Percentiles rank a stretch among this genome's conserved stretches.
Evolutionary conservation across 345 rosid species (phyloP).

Genomic region (Eucalyptus victrix): DNA sequence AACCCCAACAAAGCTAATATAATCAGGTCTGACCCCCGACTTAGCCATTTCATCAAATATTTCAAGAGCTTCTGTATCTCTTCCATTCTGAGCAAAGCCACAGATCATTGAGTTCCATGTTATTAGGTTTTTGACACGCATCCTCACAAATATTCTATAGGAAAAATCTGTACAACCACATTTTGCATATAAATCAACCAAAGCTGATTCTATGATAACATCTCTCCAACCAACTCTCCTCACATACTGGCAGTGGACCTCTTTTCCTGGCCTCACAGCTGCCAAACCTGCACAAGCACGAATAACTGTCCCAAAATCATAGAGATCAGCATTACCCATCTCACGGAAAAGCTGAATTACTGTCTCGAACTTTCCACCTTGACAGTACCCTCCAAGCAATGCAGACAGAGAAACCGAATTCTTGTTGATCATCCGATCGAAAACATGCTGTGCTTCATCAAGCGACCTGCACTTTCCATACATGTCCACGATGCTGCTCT

Average conservation of each 20-base stretch:
- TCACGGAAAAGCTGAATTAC: conserved; percentile 52
- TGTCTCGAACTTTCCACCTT: conserved; percentile 45
- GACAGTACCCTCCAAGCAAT: conserved; percentile 75
- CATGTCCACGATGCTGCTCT: conserved; percentile 90
- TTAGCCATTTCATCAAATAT: conserved; percentile 48
- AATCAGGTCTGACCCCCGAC: conserved; percentile 57
- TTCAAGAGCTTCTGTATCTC: conserved; percentile 48
- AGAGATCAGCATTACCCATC: conserved; percentile 44
- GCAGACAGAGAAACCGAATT: conserved; percentile 82
- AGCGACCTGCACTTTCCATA: conserved; percentile 75
- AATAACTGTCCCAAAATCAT: conserved; percentile 75
- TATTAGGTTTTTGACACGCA: conserved; percentile 49
- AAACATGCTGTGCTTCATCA: conserved; percentile 41
- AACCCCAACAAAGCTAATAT: conserved; percentile 69
- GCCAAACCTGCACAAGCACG: conserved; percentile 86
- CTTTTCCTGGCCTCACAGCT: conserved; percentile 65
- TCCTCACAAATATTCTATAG: conserved; percentile 24
- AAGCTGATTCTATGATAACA: conserved; percentile 78
- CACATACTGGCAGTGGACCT: conserved; percentile 80
- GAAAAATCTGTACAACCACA: conserved; percentile 71
- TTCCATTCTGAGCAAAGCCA: conserved; percentile 88
- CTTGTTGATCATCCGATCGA: conserved; percentile 53
- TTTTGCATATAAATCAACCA: conserved; percentile 84
- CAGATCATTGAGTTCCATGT: conserved; percentile 83
- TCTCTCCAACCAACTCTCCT: conserved; percentile 63